These are phyloP conservation scores for Curvularia spicifera DNA, from an alignment of 2,329 filamentous ascomycete genomes.

Conservation along the genomic window DNA sequence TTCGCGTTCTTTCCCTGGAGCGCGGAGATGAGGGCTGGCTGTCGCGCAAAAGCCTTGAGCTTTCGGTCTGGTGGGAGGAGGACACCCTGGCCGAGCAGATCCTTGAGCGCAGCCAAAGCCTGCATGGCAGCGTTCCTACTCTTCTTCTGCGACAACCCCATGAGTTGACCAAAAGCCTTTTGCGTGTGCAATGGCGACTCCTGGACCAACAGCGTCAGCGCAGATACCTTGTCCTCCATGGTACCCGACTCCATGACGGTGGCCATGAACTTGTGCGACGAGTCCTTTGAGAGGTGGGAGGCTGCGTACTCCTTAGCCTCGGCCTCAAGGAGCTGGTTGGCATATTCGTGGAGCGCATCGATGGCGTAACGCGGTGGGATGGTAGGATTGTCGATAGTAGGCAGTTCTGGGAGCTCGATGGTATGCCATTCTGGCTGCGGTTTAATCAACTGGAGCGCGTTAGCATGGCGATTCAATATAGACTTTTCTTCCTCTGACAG, in stretches of 20 bases:
- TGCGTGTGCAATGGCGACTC: constrained; percentile 94
- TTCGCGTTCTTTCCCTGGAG: constrained; percentile 67
- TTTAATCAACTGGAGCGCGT: constrained; percentile 58
- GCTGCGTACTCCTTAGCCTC: constrained; percentile 79
- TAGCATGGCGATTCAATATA: constrained; percentile 16
- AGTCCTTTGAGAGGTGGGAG: constrained; percentile 75
- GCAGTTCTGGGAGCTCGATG: constrained; percentile 61
- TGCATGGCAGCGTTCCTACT: constrained; percentile 91
- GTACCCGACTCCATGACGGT: constrained; percentile 98
- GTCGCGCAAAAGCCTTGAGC: constrained; percentile 77
- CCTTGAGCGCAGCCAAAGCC: constrained; percentile 90
- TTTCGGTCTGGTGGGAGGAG: constrained; percentile 83
- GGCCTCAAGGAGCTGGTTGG: constrained; percentile 73
- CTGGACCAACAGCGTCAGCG: constrained; percentile 90
- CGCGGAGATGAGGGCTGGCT: constrained; percentile 75
- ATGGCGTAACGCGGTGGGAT: constrained; percentile 60
- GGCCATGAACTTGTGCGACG: constrained; percentile 93
- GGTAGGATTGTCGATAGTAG: constrained; percentile 54
- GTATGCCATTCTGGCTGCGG: constrained; percentile 73
- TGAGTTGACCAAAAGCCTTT: constrained; percentile 84
- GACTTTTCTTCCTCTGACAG: neutral
- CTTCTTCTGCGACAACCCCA: constrained; percentile 86
- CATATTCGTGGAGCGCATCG: constrained; percentile 71
- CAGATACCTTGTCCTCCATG: constrained; percentile 94
- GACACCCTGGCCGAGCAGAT: constrained; percentile 88